Base-by-base conservation (phyloP, 2,329 filamentous ascomycete species). In the Stachybotrys echinatus region DNA sequence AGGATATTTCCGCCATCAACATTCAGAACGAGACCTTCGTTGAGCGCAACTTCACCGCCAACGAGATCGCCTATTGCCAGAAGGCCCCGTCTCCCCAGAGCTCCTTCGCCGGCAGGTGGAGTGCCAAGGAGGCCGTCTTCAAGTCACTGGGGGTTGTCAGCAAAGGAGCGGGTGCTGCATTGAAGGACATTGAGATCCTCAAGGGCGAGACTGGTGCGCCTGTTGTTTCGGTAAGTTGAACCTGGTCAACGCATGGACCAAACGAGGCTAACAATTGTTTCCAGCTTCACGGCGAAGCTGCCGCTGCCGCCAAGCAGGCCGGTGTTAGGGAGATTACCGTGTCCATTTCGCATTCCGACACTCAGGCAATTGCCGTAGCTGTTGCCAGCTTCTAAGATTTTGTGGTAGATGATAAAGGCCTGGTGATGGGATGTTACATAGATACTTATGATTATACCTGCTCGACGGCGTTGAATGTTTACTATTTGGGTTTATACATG, bases 81-180 rank as follows among this genome's bases (percentile, higher is more conserved):
- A 83, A 86, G 63, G 86, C 89, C 17, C 74, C 90, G 6, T 86
- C 81, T 64, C 88, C 91, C 1, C 89, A 90, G 65, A 89, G 92
- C 57, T 95, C 90, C 47, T 99, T 96, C 71, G 90, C 92, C 5
- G 94, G 94, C 46, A 85, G 91, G 59, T 99, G 94, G 94, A 92
- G 87, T 62, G 94, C 94, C 34, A 99, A 99, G 76, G 94, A 99
- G 74, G 94, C 94, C 23, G 92, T 99, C 1, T 99, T 99, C 80
- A 99, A 99, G 82, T 91, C 89, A 37, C 78, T 99, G 14, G 91
- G 92, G 58, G 92, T 97, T 12, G 74, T 80, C 59, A 87, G 92
- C 70, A 85, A 88, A 72, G 94, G 94, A 54, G 92, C 88, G 10
- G 94, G 95, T 56, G 92, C 94, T 52, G 79, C 90, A 17, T 71